Conservation (phyloP, 2,329 filamentous ascomycete genomes). For the Dryadomyces sulphureus region DNA sequence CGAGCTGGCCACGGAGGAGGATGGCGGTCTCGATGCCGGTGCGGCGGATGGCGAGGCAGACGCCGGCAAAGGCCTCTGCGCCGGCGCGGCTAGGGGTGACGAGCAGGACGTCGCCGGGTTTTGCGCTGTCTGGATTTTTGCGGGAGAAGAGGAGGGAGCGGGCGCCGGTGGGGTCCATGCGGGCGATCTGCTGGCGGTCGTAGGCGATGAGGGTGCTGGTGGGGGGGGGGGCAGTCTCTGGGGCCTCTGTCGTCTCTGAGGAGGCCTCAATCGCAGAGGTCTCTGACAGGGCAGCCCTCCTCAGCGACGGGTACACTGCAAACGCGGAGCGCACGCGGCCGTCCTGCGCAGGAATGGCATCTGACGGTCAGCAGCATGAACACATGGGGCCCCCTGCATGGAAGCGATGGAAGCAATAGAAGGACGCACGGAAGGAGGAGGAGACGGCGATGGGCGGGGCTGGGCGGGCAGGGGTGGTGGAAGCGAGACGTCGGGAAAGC, state of each 20-base stretch:
- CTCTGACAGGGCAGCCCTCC: too few relatives aligned
- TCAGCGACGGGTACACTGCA: constrained; percentile 29
- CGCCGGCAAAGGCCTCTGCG: constrained; percentile 80
- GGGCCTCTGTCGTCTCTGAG: too few relatives aligned
- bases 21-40: constrained; percentile 83
- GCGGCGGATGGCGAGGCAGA: constrained; percentile 73
- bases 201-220: constrained; percentile 50
- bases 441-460: not conserved
- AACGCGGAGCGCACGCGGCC: constrained; percentile 26
- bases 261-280: constrained; percentile 1
- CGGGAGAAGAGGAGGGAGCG: constrained; percentile 70
- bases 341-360: constrained; percentile 7
- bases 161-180: constrained; percentile 73
- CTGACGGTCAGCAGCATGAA: constrained; percentile 1
- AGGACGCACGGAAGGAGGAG: not conserved
- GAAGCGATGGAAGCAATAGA: not conserved
- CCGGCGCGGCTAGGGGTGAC: constrained; percentile 66
- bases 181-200: constrained; percentile 50
- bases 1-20: constrained; percentile 72
- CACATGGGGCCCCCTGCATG: too few relatives aligned
- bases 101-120: constrained; percentile 80
- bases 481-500: not conserved
- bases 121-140: constrained; percentile 62
- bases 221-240: too few relatives aligned
- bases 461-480: not conserved